phyloP scores from a whole-genome alignment of 139 green algal genomes.

The Nannochloris sp. region DNA sequence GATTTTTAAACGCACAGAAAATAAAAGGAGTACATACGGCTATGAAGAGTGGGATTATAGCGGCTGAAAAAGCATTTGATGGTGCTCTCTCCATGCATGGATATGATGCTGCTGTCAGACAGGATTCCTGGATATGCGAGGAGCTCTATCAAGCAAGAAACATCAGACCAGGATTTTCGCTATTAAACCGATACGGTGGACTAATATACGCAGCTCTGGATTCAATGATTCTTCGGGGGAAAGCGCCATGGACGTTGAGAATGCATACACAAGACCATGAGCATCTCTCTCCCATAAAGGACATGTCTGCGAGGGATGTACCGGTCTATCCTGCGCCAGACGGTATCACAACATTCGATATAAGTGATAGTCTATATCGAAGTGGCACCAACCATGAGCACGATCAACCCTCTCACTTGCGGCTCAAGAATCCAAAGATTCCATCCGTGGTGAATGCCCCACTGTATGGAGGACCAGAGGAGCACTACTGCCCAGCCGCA shows the following conservation, averaged over 20 bases:
- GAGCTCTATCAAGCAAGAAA: conserved; percentile 69
- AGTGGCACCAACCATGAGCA: conserved; percentile 91
- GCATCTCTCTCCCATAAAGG: conserved; percentile 21
- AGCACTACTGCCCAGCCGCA: conserved; percentile 65
- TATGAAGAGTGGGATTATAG: conserved; percentile 86
- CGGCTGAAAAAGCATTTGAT: conserved; percentile 62
- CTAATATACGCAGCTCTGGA: conserved; percentile 66
- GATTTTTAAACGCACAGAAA: conserved; percentile 88
- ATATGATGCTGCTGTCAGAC: neutral
- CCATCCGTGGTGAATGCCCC: conserved; percentile 59
- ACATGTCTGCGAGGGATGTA: conserved; percentile 21
- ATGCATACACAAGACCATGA: conserved; percentile 63
- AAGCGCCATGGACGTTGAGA: conserved; percentile 69
- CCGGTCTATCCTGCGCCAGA: conserved; percentile 78
- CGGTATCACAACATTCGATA: conserved; percentile 76
- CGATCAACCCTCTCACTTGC: conserved; percentile 84
- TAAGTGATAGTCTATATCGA: conserved; percentile 64
- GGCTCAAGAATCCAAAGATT: conserved; percentile 51
- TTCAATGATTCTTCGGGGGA: conserved; percentile 59
- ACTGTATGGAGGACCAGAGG: conserved; percentile 71
- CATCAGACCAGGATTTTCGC: conserved; percentile 58
- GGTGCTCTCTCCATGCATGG: conserved; percentile 25
- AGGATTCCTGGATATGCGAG: conserved; percentile 55
- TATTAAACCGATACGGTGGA: conserved; percentile 42
- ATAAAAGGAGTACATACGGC: conserved; percentile 93